Percentiles rank a stretch among this genome's conserved stretches.
These are phyloP conservation scores for Ilyonectria sp. DNA, from an alignment of 2,329 filamentous ascomycete species.

Conservation along the genomic window DNA sequence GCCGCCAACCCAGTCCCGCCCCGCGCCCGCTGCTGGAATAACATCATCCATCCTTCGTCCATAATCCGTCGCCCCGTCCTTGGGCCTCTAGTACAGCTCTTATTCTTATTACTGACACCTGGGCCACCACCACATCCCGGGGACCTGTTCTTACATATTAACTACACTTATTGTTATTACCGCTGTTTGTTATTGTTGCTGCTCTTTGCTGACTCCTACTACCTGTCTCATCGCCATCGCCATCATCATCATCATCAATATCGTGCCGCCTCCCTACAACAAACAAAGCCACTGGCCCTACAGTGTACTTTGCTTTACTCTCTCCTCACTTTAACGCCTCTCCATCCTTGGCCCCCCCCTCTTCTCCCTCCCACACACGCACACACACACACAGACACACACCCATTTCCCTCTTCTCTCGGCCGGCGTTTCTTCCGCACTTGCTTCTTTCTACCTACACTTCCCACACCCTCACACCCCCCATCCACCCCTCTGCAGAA, in stretches of 20 bases:
- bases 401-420: slow-evolving; percentile 34
- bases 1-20: slow-evolving; percentile 38
- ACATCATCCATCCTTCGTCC: slow-evolving; percentile 46
- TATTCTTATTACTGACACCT: slow-evolving; percentile 38
- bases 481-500: slow-evolving; percentile 29
- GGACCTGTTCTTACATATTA: slow-evolving; percentile 36
- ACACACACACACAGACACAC: slow-evolving; percentile 22
- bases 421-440: slow-evolving; percentile 29
- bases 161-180: slow-evolving; percentile 34
- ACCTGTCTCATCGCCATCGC: slow-evolving; percentile 23
- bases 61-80: slow-evolving; percentile 21
- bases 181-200: neutral
- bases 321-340: slow-evolving; percentile 20
- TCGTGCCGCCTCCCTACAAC: slow-evolving; percentile 7
- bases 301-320: slow-evolving; percentile 8
- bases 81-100: slow-evolving; percentile 15
- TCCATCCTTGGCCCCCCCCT: slow-evolving; percentile 17
- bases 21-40: slow-evolving; percentile 44
- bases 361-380: slow-evolving; percentile 27
- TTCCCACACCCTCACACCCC: slow-evolving; percentile 29
- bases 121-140: slow-evolving; percentile 30
- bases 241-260: slow-evolving; percentile 28
- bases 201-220: neutral
- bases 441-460: slow-evolving; percentile 20
- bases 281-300: slow-evolving; percentile 11